Evolutionary conservation across 169 alveolate species (phyloP).

Genomic region (Plasmodium inui): DNA sequence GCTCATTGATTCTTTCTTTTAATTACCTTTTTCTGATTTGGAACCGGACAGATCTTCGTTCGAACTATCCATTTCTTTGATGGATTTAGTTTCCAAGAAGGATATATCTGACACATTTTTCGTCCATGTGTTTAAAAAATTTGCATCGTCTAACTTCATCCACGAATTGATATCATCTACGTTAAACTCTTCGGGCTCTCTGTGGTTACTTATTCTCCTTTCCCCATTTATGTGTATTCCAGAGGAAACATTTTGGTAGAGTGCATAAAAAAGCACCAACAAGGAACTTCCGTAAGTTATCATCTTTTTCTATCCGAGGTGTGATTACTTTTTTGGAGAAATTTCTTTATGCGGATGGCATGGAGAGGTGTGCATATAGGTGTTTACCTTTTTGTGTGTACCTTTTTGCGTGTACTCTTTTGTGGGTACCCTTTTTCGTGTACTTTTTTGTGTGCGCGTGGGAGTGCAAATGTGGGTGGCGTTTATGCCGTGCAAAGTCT

Average conservation of each 20-base stretch:
- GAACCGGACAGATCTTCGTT: background rate
- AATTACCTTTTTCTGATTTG: background rate
- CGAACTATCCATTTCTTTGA: background rate
- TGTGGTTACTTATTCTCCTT: background rate
- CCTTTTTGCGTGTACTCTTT: background rate
- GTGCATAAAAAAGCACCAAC: conserved; percentile 1
- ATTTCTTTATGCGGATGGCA: background rate
- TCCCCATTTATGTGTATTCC: conserved; percentile 6
- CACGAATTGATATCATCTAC: background rate
- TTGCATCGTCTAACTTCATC: conserved; percentile 4
- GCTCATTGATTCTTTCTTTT: background rate
- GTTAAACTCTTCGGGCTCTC: background rate
- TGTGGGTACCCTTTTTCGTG: background rate
- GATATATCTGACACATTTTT: conserved; percentile 21
- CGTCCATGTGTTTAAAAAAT: conserved; percentile 2
- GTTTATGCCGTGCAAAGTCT: background rate
- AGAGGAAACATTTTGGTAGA: background rate
- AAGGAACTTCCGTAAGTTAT: background rate
- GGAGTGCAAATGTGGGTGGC: background rate
- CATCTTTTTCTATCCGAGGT: background rate
- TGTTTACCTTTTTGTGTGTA: background rate
- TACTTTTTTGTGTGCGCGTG: background rate
- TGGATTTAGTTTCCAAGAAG: background rate
- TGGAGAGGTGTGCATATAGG: background rate
- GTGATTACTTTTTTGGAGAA: background rate